phyloP scores from a whole-genome alignment of 1,139 yeast species.

The Pichiaceae sp. region DNA sequence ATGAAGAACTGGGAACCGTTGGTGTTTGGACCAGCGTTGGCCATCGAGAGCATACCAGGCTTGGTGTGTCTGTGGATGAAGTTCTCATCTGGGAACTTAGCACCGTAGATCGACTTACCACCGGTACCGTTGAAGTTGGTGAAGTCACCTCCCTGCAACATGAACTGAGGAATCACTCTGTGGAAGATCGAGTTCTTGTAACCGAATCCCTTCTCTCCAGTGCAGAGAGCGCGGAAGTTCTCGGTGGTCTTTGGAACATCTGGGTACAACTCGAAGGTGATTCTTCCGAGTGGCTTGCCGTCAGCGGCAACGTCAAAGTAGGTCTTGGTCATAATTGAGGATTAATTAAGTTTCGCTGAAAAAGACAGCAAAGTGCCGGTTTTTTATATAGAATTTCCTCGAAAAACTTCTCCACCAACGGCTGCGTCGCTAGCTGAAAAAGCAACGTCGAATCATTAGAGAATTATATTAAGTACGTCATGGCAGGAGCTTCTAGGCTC shows the following conservation, averaged over 20 bases:
- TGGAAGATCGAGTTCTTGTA: constrained; percentile 91
- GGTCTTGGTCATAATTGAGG: constrained; percentile 20
- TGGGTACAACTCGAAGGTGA: constrained; percentile 77
- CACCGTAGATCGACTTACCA: constrained; percentile 98
- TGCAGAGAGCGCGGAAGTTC: constrained; percentile 94
- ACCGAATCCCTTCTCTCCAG: constrained; percentile 98
- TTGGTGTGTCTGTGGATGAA: constrained; percentile 74
- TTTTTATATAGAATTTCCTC: too few species aligned
- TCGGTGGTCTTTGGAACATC: constrained; percentile 98
- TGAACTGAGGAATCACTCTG: constrained; percentile 96
- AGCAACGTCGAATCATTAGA: too few species aligned
- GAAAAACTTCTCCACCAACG: too few species aligned
- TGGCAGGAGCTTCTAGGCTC: too few species aligned
- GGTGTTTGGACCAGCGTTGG: constrained; percentile 99
- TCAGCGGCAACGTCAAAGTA: constrained; percentile 29
- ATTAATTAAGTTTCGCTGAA: neutral
- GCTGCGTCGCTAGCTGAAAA: too few species aligned
- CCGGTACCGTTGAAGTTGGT: constrained; percentile 93
- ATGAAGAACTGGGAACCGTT: constrained; percentile 98
- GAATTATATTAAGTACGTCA: too few species aligned
- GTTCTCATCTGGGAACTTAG: constrained; percentile 93
- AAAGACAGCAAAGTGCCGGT: neutral
- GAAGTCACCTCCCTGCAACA: constrained; percentile 99
- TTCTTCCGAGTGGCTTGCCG: constrained; percentile 54
- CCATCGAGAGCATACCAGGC: constrained; percentile 97